Conservation (phyloP, 257 asterid species). For the Solanum tarapatanum region DNA sequence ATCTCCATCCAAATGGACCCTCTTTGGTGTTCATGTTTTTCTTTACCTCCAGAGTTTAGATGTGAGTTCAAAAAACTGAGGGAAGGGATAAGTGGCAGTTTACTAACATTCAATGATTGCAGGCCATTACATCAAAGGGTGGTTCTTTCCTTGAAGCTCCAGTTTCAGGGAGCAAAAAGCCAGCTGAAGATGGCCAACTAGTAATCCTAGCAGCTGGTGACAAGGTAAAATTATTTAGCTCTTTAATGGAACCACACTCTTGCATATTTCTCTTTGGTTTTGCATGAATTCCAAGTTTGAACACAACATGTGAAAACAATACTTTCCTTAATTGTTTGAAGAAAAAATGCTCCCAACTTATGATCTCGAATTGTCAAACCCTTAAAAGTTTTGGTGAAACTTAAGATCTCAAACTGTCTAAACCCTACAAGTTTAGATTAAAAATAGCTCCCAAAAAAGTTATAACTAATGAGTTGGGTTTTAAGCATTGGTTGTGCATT, state of each 20-base stretch:
- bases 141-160: constrained; percentile 89
- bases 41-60: neutral
- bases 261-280: neutral
- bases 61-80: neutral
- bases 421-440: neutral
- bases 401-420: neutral
- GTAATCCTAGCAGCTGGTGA: constrained; percentile 98
- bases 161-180: constrained; percentile 97
- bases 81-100: neutral
- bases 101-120: constrained; percentile 8
- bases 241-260: neutral
- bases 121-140: constrained; percentile 78
- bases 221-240: constrained; percentile 27
- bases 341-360: neutral
- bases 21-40: neutral
- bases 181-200: constrained; percentile 97
- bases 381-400: neutral
- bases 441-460: neutral
- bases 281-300: neutral
- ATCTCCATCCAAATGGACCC: neutral
- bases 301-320: neutral
- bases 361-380: neutral
- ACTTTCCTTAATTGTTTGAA: neutral
- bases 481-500: neutral
- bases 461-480: neutral